Conservation (phyloP, 306 rosid genomes). For the Canavalia gladiata region DNA sequence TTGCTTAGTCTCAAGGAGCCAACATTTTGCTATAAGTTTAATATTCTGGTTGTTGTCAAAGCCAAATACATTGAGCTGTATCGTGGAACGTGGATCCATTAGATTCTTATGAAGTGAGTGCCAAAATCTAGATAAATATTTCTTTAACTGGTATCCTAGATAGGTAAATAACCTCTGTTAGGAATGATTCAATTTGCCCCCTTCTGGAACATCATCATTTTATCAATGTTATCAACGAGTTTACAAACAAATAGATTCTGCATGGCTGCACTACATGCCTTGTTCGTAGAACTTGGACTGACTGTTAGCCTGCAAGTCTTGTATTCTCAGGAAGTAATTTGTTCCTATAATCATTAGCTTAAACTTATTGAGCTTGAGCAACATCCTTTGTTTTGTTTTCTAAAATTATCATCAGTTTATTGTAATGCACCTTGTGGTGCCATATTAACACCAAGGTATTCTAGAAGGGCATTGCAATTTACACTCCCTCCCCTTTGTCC, state of each 20-base stretch:
- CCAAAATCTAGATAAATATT: slow-evolving; percentile 15
- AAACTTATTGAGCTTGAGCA: not conserved
- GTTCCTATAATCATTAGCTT: not conserved
- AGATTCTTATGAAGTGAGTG: slow-evolving; percentile 20
- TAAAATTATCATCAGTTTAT: not conserved
- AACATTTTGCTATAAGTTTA: not conserved
- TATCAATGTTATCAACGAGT: not conserved
- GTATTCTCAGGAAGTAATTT: not conserved
- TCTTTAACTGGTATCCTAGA: slow-evolving; percentile 20
- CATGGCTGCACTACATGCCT: not conserved
- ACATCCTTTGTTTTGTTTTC: not conserved
- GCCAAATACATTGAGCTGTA: not conserved
- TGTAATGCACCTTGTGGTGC: not conserved
- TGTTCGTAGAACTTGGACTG: not conserved
- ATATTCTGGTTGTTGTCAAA: slow-evolving; percentile 7
- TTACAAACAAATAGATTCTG: slow-evolving; percentile 1
- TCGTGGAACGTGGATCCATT: not conserved
- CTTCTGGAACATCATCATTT: slow-evolving; percentile 14
- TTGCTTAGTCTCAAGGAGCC: not conserved
- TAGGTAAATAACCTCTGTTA: slow-evolving; percentile 13
- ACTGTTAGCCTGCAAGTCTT: not conserved
- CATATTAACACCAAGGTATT: not conserved
- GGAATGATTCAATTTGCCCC: not conserved
- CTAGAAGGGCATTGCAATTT: not conserved
- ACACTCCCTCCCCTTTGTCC: not conserved